A percentile compares a stretch with the other conserved stretches of the same genome.
These are phyloP conservation scores for Isochrysis galbana DNA, from an alignment of 78 protist species.

Conservation along the genomic window DNA sequence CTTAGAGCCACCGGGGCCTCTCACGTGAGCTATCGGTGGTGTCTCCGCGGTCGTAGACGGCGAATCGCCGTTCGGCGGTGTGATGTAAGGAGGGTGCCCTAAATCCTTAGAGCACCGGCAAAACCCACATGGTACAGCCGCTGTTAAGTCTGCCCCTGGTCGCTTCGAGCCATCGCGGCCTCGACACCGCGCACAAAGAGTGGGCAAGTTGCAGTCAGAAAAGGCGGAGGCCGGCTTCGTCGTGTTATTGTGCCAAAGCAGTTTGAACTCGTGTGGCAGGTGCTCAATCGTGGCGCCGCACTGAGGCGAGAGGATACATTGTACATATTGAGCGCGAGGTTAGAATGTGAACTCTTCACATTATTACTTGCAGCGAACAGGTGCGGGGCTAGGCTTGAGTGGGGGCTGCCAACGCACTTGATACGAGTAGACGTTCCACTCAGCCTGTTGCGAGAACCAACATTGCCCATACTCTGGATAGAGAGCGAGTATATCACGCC, in stretches of 20 bases:
- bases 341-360: not conserved
- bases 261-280: conserved; percentile 22
- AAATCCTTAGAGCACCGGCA: not conserved
- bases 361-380: too few relatives aligned
- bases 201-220: conserved; percentile 4
- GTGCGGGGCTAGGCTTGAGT: not conserved
- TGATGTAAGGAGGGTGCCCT: not conserved
- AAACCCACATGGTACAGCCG: not conserved
- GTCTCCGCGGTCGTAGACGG: too few relatives aligned
- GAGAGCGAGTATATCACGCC: not conserved
- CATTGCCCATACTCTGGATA: not conserved
- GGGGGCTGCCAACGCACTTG: too few relatives aligned
- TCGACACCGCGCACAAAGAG: not conserved
- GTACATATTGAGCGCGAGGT: not conserved
- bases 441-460: conserved; percentile 25
- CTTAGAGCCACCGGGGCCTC: too few relatives aligned
- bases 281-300: conserved; percentile 9
- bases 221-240: not conserved
- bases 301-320: not conserved
- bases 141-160: not conserved
- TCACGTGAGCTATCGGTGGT: too few relatives aligned
- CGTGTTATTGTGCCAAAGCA: not conserved
- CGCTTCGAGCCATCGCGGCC: not conserved
- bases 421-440: conserved; percentile 19
- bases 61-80: conserved; percentile 4